These are phyloP conservation scores for Chlamydomonas reinhardtii DNA, from an alignment of 163 green algal species.

Conservation along the genomic window DNA sequence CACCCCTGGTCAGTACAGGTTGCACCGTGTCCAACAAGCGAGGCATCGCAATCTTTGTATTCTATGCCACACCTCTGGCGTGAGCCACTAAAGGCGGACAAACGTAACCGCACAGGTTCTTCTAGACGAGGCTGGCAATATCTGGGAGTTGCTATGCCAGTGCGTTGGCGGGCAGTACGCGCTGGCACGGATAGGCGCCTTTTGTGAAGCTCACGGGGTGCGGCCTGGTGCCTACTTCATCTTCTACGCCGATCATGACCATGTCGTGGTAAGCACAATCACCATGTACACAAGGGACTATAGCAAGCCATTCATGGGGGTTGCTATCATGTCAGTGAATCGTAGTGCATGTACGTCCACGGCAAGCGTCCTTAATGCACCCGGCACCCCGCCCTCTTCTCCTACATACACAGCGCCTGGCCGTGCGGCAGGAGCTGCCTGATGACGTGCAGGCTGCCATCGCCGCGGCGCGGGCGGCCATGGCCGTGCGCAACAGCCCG, in stretches of 20 bases:
- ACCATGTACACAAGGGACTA: too few relatives aligned
- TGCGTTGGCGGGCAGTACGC: conserved; percentile 56
- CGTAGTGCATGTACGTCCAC: too few relatives aligned
- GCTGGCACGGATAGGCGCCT: conserved; percentile 47
- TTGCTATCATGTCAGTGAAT: too few relatives aligned
- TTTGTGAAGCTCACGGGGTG: conserved; percentile 50
- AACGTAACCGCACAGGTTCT: conserved; percentile 10
- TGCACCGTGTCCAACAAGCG: too few relatives aligned
- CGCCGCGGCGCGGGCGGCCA: conserved; percentile 1
- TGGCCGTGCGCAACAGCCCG: background rate
- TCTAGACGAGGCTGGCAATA: conserved; percentile 32
- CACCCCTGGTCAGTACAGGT: conserved; percentile 36
- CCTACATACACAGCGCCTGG: conserved; percentile 16
- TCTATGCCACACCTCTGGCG: background rate
- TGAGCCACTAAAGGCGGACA: background rate
- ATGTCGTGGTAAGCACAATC: conserved; percentile 27
- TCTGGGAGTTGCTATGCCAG: conserved; percentile 53
- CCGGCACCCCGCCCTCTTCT: background rate
- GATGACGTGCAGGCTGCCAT: conserved; percentile 38
- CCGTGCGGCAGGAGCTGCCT: conserved; percentile 23
- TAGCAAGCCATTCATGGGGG: too few relatives aligned
- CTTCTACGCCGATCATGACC: conserved; percentile 47
- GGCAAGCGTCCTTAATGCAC: too few relatives aligned
- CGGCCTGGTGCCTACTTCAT: conserved; percentile 46
- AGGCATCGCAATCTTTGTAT: too few relatives aligned